Percentiles rank a stretch among this genome's conserved stretches.
phyloP scores from a whole-genome alignment of 495 filamentous ascomycete genomes.

The Cudoniella acicularis region DNA sequence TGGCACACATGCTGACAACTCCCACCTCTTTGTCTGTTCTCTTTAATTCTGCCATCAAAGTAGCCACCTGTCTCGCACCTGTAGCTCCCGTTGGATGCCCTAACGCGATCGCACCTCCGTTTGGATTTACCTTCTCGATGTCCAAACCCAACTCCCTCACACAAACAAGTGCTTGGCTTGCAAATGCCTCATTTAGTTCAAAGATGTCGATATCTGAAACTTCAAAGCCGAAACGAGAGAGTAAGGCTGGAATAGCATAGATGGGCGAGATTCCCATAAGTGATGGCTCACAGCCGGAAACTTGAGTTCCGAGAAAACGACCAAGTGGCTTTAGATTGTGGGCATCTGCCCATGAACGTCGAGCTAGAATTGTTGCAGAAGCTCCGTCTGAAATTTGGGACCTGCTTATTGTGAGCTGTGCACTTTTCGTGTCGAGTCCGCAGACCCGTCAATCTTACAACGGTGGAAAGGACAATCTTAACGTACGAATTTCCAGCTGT shows the following conservation, averaged over 20 bases:
- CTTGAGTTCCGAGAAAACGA: conserved; percentile 59
- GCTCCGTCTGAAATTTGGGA: conserved; percentile 67
- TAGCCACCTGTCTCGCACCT: conserved; percentile 62
- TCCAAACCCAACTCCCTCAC: conserved; percentile 53
- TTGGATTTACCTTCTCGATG: conserved; percentile 54
- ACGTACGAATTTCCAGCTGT: conserved; percentile 59
- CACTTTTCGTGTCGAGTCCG: background rate
- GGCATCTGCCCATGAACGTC: conserved; percentile 56
- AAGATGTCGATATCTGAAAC: conserved; percentile 61
- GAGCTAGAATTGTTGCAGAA: conserved; percentile 61
- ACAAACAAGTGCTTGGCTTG: conserved; percentile 65
- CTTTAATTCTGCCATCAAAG: conserved; percentile 60
- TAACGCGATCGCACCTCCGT: conserved; percentile 71
- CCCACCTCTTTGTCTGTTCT: conserved; percentile 35
- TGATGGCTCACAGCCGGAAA: conserved; percentile 61
- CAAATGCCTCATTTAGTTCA: conserved; percentile 77
- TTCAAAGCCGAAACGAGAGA: conserved; percentile 50
- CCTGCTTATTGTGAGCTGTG: conserved; percentile 27
- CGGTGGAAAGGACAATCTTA: background rate
- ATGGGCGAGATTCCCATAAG: conserved; percentile 74
- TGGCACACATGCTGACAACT: conserved; percentile 27
- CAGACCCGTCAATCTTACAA: background rate
- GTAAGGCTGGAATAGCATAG: conserved; percentile 63
- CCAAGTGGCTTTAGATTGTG: conserved; percentile 60
- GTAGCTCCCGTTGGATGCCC: conserved; percentile 72